A percentile compares a stretch with the other conserved stretches of the same genome.
These are phyloP conservation scores for Gossypium gossypioides DNA, from an alignment of 441 rosid genomes.

Conservation along the genomic window DNA sequence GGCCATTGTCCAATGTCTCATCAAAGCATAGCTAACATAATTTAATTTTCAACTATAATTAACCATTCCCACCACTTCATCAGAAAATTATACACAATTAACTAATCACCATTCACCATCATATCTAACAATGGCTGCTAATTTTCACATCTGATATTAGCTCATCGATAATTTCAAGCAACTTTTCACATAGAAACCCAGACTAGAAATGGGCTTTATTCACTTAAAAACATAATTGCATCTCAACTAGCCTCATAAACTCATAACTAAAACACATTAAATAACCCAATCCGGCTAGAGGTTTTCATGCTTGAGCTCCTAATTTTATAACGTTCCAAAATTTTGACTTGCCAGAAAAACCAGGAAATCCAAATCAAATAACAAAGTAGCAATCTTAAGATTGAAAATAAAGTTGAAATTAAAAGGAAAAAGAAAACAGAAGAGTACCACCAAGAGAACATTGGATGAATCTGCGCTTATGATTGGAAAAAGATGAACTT, in stretches of 20 bases:
- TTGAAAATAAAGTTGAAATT: not conserved
- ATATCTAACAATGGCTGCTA: not conserved
- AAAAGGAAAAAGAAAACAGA: not conserved
- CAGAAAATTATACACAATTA: not conserved
- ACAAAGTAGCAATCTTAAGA: not conserved
- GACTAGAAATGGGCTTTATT: not conserved
- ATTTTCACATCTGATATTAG: not conserved
- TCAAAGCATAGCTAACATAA: not conserved
- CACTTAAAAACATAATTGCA: not conserved
- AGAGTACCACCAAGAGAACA: slow-evolving; percentile 51
- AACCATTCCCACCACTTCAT: not conserved
- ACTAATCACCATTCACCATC: slow-evolving; percentile 3
- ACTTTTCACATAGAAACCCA: not conserved
- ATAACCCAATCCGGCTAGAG: not conserved
- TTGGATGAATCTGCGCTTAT: slow-evolving; percentile 34
- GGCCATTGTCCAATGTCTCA: not conserved
- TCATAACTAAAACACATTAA: not conserved
- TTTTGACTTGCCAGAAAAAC: not conserved
- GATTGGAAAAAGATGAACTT: slow-evolving; percentile 19
- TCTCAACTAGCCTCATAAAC: not conserved
- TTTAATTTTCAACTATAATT: not conserved
- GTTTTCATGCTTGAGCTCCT: not conserved
- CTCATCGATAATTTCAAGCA: not conserved
- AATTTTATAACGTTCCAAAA: not conserved
- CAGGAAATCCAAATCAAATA: not conserved